These are phyloP conservation scores for Kickxella alabastrina DNA, from an alignment of 192 early-diverging fungal genomes.

Conservation along the genomic window DNA sequence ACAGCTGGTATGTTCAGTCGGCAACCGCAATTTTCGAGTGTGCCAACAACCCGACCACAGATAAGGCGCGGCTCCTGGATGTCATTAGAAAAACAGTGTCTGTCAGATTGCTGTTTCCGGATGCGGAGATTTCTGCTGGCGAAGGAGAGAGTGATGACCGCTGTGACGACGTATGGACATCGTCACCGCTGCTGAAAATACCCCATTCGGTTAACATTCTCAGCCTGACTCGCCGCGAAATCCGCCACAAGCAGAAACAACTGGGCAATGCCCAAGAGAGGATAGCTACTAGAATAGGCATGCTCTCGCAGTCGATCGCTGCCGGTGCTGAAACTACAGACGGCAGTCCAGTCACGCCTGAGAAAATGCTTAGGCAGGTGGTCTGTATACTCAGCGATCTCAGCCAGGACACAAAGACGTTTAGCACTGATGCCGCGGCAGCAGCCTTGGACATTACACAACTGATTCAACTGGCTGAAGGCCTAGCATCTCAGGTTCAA, in stretches of 20 bases:
- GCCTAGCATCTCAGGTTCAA: conserved; percentile 10
- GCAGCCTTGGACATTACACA: neutral
- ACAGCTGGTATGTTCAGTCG: conserved; percentile 5
- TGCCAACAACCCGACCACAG: neutral
- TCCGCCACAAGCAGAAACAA: conserved; percentile 51
- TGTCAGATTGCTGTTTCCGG: conserved; percentile 7
- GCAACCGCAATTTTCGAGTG: neutral
- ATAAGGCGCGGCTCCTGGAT: neutral
- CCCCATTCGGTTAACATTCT: conserved; percentile 33
- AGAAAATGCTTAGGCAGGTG: conserved; percentile 15
- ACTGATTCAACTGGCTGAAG: neutral
- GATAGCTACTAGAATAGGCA: conserved; percentile 62
- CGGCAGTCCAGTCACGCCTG: neutral
- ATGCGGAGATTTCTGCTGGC: neutral
- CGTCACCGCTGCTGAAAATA: conserved; percentile 2
- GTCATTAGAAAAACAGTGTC: conserved; percentile 1
- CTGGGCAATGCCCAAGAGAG: conserved; percentile 52
- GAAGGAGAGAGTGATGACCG: neutral
- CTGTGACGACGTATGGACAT: neutral
- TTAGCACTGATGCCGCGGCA: too few species aligned
- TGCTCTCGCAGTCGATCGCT: conserved; percentile 38
- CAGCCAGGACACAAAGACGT: neutral
- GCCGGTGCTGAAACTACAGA: neutral
- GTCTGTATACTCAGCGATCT: neutral
- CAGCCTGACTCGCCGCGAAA: conserved; percentile 58